Evolutionary conservation across 306 rosid species (phyloP).

Genomic region (Erythrophleum fordii): DNA sequence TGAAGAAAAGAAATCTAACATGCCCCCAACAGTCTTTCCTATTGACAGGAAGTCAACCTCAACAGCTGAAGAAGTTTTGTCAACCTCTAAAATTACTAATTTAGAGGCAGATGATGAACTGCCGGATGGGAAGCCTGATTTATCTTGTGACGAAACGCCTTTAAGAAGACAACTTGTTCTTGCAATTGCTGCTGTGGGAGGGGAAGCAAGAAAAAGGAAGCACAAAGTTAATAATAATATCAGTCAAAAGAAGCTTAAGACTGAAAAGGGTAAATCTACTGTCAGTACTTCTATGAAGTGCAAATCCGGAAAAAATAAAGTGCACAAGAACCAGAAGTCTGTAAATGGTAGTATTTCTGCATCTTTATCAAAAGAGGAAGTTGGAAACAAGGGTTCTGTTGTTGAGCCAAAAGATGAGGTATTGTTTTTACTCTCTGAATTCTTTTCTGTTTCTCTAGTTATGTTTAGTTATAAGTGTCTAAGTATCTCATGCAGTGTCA

Average conservation of each 20-base stretch:
- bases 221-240: slow-evolving; percentile 47
- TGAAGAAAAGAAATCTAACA: slow-evolving; percentile 51
- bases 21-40: slow-evolving; percentile 50
- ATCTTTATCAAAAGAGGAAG: slow-evolving; percentile 55
- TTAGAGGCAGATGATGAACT: slow-evolving; percentile 57
- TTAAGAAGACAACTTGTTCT: slow-evolving; percentile 68
- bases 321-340: slow-evolving; percentile 68
- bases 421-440: slow-evolving; percentile 31
- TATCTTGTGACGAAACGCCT: slow-evolving; percentile 52
- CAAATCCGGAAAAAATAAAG: slow-evolving; percentile 60
- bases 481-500: neutral
- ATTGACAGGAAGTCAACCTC: slow-evolving; percentile 53
- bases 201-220: slow-evolving; percentile 72
- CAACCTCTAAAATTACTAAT: slow-evolving; percentile 54
- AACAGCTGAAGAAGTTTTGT: slow-evolving; percentile 54
- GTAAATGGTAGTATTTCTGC: slow-evolving; percentile 53
- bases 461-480: neutral
- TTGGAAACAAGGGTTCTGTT: slow-evolving; percentile 59
- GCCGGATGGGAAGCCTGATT: slow-evolving; percentile 54
- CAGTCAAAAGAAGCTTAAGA: slow-evolving; percentile 70
- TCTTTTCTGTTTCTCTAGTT: neutral
- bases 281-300: slow-evolving; percentile 49
- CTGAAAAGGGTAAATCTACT: slow-evolving; percentile 65
- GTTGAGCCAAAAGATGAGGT: slow-evolving; percentile 76
- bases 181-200: slow-evolving; percentile 59